A percentile compares a stretch with the other conserved stretches of the same genome.
These are phyloP conservation scores for Climacium dendroides DNA, from an alignment of 225 moss, liverwort and hornwort genomes.

Conservation along the genomic window DNA sequence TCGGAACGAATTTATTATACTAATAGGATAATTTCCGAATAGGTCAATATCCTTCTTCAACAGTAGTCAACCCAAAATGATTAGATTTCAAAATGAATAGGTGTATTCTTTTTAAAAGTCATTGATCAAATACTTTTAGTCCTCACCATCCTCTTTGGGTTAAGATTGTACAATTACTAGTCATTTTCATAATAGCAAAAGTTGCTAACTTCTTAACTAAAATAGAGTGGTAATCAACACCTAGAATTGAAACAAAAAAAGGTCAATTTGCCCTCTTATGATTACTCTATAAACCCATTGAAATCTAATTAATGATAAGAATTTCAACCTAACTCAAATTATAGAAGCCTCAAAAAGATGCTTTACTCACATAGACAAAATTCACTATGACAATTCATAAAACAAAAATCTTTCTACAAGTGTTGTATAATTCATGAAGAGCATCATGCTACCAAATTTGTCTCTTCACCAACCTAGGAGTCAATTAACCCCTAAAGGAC, in stretches of 20 bases:
- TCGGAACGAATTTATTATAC: too few relatives aligned
- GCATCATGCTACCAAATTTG: neutral
- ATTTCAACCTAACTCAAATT: neutral
- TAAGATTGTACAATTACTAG: neutral
- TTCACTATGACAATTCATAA: too few relatives aligned
- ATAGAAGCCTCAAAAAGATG: fast-evolving
- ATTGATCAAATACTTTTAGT: neutral
- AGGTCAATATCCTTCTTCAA: too few relatives aligned
- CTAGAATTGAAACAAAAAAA: neutral
- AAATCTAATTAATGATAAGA: neutral
- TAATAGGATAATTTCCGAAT: too few relatives aligned
- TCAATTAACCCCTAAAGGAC: too few relatives aligned
- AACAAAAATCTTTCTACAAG: too few relatives aligned
- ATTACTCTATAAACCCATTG: neutral
- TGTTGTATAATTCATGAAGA: neutral
- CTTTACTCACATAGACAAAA: neutral
- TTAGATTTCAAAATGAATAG: neutral
- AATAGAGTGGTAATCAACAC: fast-evolving
- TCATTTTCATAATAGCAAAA: neutral
- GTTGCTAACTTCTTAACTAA: neutral
- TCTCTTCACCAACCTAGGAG: neutral
- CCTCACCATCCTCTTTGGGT: neutral
- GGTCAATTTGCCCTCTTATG: neutral
- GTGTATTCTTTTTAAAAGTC: neutral
- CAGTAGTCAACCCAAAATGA: neutral